Evolutionary conservation across 2,329 filamentous ascomycete species (phyloP).

Genomic region (Pseudogymnoascus pannorum): DNA sequence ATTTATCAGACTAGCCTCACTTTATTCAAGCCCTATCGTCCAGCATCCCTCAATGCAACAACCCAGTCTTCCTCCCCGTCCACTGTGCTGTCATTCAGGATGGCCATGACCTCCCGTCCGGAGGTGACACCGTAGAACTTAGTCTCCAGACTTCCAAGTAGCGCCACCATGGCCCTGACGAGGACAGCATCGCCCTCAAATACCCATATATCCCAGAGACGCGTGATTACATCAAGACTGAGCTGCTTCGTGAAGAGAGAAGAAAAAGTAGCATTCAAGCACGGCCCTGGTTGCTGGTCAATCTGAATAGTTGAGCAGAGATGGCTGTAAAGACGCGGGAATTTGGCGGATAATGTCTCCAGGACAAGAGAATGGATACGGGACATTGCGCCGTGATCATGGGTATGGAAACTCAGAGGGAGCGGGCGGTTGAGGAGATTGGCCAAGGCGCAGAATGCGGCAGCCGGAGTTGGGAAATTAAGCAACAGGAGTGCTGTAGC

Average conservation of each 20-base stretch:
- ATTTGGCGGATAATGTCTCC: constrained; percentile 58
- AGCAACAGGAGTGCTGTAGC: constrained; percentile 67
- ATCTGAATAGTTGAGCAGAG: constrained; percentile 30
- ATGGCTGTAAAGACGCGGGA: constrained; percentile 55
- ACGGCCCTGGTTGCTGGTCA: constrained; percentile 41
- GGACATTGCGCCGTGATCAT: constrained; percentile 59
- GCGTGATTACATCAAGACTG: constrained; percentile 60
- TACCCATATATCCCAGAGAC: constrained; percentile 75
- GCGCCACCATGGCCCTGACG: constrained; percentile 62
- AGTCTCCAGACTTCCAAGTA: constrained; percentile 47
- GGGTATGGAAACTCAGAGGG: constrained; percentile 67
- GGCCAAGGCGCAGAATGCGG: constrained; percentile 63
- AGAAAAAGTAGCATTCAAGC: constrained; percentile 54
- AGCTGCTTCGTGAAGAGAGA: constrained; percentile 57
- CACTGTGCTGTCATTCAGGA: neutral
- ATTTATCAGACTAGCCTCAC: neutral
- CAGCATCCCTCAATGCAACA: constrained; percentile 5
- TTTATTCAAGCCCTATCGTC: neutral
- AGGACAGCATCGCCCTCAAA: constrained; percentile 73
- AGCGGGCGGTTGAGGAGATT: constrained; percentile 72
- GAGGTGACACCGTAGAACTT: constrained; percentile 37
- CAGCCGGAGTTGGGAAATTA: constrained; percentile 56
- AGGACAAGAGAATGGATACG: constrained; percentile 64
- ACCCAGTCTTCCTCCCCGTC: neutral
- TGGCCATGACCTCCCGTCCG: constrained; percentile 12